Conservation (phyloP, 306 rosid species). For the Trichosanthes cucumerina region DNA sequence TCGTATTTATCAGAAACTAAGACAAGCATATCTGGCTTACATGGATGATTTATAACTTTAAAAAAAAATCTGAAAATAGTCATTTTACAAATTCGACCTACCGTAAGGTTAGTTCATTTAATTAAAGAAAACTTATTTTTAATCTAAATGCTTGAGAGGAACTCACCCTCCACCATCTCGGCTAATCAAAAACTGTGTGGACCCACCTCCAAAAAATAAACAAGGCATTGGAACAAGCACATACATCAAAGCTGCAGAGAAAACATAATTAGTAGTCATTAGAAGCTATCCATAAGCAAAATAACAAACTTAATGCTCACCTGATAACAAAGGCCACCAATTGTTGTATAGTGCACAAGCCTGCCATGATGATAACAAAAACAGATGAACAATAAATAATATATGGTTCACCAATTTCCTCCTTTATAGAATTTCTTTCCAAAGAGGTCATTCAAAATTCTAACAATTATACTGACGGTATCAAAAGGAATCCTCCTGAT, state of each 20-base stretch:
- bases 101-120: background rate
- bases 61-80: background rate
- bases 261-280: conserved; percentile 18
- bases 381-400: conserved; percentile 8
- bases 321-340: conserved; percentile 99
- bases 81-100: background rate
- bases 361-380: conserved; percentile 32
- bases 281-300: background rate
- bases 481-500: background rate
- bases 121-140: background rate
- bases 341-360: conserved; percentile 90
- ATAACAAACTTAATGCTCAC: conserved; percentile 28
- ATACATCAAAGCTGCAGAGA: conserved; percentile 83
- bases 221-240: conserved; percentile 92
- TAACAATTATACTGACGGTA: background rate
- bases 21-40: background rate
- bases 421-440: background rate
- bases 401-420: background rate
- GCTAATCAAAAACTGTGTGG: conserved; percentile 65
- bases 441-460: conserved; percentile 11
- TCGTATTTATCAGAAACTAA: background rate
- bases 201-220: conserved; percentile 91
- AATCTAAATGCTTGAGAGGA: background rate
- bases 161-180: conserved; percentile 68
- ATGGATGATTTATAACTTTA: background rate